phyloP scores from a whole-genome alignment of 1,284 basidiomycete species.

The Ustilago bromivora region DNA sequence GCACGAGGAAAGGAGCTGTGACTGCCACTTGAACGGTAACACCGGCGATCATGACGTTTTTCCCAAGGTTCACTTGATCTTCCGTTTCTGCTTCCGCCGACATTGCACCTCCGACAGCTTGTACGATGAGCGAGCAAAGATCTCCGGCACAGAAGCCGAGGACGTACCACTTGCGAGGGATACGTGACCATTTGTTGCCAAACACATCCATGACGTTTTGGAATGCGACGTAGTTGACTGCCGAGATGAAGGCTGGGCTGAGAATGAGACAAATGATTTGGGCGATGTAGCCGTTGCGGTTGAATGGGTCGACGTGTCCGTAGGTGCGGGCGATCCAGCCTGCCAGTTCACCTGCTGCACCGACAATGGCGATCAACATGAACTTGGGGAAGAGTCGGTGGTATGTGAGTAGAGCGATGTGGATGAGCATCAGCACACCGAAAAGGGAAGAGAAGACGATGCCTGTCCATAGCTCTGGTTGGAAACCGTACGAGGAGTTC shows the following conservation, averaged over 20 bases:
- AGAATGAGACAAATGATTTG: conserved; percentile 55
- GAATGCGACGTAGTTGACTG: conserved; percentile 52
- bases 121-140: conserved; percentile 44
- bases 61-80: conserved; percentile 21
- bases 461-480: conserved; percentile 42
- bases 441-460: conserved; percentile 42
- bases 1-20: conserved; percentile 39
- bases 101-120: conserved; percentile 45
- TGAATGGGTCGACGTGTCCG: conserved; percentile 35
- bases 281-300: conserved; percentile 44
- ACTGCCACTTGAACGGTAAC: conserved; percentile 46
- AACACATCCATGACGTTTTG: conserved; percentile 48
- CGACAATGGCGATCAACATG: conserved; percentile 38
- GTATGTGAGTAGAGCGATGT: conserved; percentile 28
- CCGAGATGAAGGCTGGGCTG: conserved; percentile 50
- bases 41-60: conserved; percentile 46
- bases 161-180: conserved; percentile 47
- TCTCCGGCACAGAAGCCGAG: conserved; percentile 43
- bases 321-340: conserved; percentile 43
- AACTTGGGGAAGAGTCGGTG: conserved; percentile 36
- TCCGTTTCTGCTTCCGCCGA: conserved; percentile 32
- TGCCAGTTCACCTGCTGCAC: conserved; percentile 35
- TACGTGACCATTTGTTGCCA: conserved; percentile 45
- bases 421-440: conserved; percentile 27
- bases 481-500: conserved; percentile 43